Percentiles rank a stretch among this genome's conserved stretches.
These are phyloP conservation scores for Fraxinus baroniana DNA, from an alignment of 305 asterid genomes.

Conservation along the genomic window DNA sequence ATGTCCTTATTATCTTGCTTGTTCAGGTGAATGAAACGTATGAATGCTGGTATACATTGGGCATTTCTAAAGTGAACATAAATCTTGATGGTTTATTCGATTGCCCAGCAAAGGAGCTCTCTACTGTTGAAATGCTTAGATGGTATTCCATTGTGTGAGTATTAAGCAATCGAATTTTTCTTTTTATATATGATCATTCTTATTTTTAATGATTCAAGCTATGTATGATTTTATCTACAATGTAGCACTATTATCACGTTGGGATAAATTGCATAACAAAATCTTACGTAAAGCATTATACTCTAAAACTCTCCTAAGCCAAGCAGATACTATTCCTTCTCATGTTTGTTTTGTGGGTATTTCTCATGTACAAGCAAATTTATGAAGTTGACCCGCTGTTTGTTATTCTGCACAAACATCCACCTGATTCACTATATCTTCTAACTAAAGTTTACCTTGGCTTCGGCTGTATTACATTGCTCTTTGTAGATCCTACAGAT, in stretches of 20 bases:
- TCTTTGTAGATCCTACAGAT: background rate
- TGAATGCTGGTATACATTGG: slow-evolving; percentile 85
- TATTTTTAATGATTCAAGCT: background rate
- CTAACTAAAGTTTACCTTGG: background rate
- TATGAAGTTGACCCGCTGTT: background rate
- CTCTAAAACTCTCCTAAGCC: background rate
- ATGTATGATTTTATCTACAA: background rate
- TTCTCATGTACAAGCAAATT: background rate
- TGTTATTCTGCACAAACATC: background rate
- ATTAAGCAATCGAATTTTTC: slow-evolving; percentile 11
- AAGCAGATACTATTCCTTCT: background rate
- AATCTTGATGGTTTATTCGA: slow-evolving; percentile 64
- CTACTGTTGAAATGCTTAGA: slow-evolving; percentile 73
- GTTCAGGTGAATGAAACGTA: slow-evolving; percentile 84
- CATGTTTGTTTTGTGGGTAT: background rate
- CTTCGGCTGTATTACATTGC: background rate
- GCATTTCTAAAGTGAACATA: slow-evolving; percentile 72
- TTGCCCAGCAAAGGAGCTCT: slow-evolving; percentile 79
- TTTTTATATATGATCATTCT: slow-evolving; percentile 18
- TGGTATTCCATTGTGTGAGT: slow-evolving; percentile 78
- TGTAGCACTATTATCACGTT: background rate
- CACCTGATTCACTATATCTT: background rate
- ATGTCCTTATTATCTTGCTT: slow-evolving; percentile 28
- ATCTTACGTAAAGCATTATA: background rate
- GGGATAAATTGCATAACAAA: background rate